Percentiles rank a stretch among this genome's conserved stretches.
phyloP scores from a whole-genome alignment of 2,329 filamentous ascomycete genomes.

The Colletotrichum cereale region DNA sequence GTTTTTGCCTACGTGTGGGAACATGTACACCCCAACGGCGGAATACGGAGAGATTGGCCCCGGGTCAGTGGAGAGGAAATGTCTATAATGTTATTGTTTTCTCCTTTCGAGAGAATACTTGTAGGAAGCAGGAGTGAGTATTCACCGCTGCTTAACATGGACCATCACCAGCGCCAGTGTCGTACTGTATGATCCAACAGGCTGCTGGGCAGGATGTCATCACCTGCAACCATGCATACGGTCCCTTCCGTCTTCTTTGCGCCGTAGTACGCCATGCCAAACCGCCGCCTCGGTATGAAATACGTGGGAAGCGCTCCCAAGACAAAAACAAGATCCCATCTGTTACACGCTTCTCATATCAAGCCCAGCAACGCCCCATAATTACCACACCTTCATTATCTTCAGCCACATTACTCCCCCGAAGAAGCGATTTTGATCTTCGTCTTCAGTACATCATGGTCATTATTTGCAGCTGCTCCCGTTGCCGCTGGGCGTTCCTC shows the following conservation, averaged over 20 bases:
- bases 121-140: background rate
- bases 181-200: conserved; percentile 38
- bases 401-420: background rate
- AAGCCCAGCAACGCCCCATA: background rate
- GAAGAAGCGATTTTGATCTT: background rate
- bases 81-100: background rate
- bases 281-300: background rate
- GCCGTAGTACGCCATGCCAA: conserved; percentile 6
- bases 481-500: conserved; percentile 30
- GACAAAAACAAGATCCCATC: background rate
- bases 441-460: conserved; percentile 25
- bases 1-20: conserved; percentile 3
- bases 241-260: background rate
- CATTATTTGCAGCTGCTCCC: conserved; percentile 35
- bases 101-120: background rate
- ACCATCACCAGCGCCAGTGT: conserved; percentile 36
- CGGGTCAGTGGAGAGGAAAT: conserved; percentile 9
- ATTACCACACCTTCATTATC: background rate
- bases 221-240: conserved; percentile 13
- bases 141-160: conserved; percentile 8
- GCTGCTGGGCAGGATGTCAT: conserved; percentile 33
- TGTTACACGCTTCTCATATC: background rate
- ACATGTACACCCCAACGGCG: conserved; percentile 8
- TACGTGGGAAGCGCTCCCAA: background rate
- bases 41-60: conserved; percentile 22